Conservation (phyloP, 2,329 filamentous ascomycete genomes). For the Byssoonygena ceratinophila region DNA sequence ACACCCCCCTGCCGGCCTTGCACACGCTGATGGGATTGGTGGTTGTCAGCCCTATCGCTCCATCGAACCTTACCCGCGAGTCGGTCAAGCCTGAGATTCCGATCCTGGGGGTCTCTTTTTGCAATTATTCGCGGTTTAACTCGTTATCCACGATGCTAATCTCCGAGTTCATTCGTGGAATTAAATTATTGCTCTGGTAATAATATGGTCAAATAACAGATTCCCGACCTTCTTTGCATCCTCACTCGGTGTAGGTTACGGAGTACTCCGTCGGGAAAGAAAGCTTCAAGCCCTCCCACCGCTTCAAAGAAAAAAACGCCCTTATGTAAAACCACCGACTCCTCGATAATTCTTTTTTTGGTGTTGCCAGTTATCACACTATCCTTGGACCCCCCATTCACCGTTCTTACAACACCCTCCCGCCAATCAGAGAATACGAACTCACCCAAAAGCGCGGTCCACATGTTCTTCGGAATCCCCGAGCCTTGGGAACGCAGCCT, state of each 20-base stretch:
- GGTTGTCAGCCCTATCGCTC: slow-evolving; percentile 6
- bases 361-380: neutral
- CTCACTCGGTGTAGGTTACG: too few relatives aligned
- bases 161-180: neutral
- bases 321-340: too few relatives aligned
- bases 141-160: neutral
- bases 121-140: too few relatives aligned
- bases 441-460: neutral
- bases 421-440: slow-evolving; percentile 1
- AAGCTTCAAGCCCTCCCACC: too few relatives aligned
- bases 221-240: too few relatives aligned
- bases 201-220: too few relatives aligned
- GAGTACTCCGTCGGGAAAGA: neutral
- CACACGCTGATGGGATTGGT: slow-evolving; percentile 4
- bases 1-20: slow-evolving; percentile 7
- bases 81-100: slow-evolving; percentile 11
- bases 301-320: too few relatives aligned
- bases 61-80: neutral
- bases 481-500: neutral
- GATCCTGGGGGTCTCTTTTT: neutral
- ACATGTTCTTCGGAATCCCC: slow-evolving; percentile 7
- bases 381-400: too few relatives aligned
- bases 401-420: neutral
- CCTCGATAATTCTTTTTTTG: too few relatives aligned
- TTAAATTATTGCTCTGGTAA: too few relatives aligned